Base-by-base conservation (phyloP, 441 rosid genomes). In the Arabidopsis lyrata region DNA sequence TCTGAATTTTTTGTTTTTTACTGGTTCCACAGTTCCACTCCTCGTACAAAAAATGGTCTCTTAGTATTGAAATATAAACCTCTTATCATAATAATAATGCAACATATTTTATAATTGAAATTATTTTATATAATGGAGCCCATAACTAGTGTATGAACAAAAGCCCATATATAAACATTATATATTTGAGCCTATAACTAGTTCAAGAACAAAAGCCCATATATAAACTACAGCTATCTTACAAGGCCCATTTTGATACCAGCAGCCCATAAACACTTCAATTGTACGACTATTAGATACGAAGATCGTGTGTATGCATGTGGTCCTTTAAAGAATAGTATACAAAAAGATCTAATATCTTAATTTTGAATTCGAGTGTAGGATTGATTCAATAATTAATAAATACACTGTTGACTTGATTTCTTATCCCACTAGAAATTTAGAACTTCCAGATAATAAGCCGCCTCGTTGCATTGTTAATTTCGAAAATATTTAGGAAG, bases 381-480 rank as follows among this genome's bases (percentile, higher is more conserved):
- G 67, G 53, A 39, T 57, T 29, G 22, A 49, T 39, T 18, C 27
- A 45, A 36, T 35, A 44, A 29, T 29, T 29, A 29, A 29, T 29
- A 29, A 29, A 47, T 44, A 24, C 52, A 62, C 42, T 68, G 74
- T 61, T 75, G 79, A 61, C 70, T 44, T 68, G 18, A 54, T 29
- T 39, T 27, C 50, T 38, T 27, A 67, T 54, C 53, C 18, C 16
- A 39, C 22, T 54, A n/a, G 2, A 3, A 67, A 27, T 29, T 27
- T 39, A 54, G 29, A 53, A 54, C 16, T 27, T 41, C 35, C 48
- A 38, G 49, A 67, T 75, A 32, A 20, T 15, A 10, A 66, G 68
- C 68, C 47, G 78, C n/a, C 66, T 74, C 38, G 14, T 18, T 29
- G 54, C 18, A 34, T 59, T 13, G 2, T 52, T 72, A 56, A 66